Evolutionary conservation across 495 filamentous ascomycete genomes (phyloP), one percentile per base, ranked within the genome.

Genomic region (Neurospora sp.): DNA sequence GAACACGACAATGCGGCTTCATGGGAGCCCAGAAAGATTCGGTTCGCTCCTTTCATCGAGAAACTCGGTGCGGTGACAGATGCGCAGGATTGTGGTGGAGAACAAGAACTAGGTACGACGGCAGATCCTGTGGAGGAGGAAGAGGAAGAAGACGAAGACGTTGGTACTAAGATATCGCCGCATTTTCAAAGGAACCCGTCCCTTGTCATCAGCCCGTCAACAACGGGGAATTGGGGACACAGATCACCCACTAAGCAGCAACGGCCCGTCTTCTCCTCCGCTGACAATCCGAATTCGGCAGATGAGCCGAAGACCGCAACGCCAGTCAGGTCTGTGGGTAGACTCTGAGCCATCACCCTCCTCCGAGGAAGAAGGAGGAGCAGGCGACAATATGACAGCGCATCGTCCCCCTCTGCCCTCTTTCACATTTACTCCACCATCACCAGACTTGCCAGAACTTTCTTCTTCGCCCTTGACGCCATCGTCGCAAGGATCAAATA

Each of bases 1-100:
- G 75, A 80, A 23, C 37, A 8, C 3, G 74, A 74, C 12, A 75
- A 46, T 9, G 27, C 35, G 1, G 39, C 70, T 1, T 71, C 73
- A 1, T 80, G 79, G 79, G 71, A 39, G 11, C 77, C 76, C 1
- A 62, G 76, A n/a, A 72, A 44, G 10, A 70, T 78, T 23, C 71
- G 76, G 37, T 59, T 74, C 2, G 70, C 70, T 41, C 44, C 70
- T 12, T 35, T 69, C 20, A 71, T 72, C 12, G 46, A 74, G 54
- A 66, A 66, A 3, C 27, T 66, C 14, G 54, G 16, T 66, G 7
- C 27, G 27, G 27, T 1, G 2, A 31, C 54, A 35, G 54, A 66
- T 66, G 54, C 54, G 27, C 54, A 35, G 6, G 14, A 66, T 9
- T 8, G 27, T 2, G 54, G 16, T 31, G 6, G 23, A 16, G 23